These are phyloP conservation scores for Cystobasidium tubakii DNA, from an alignment of 768 basidiomycete species.

Conservation along the genomic window DNA sequence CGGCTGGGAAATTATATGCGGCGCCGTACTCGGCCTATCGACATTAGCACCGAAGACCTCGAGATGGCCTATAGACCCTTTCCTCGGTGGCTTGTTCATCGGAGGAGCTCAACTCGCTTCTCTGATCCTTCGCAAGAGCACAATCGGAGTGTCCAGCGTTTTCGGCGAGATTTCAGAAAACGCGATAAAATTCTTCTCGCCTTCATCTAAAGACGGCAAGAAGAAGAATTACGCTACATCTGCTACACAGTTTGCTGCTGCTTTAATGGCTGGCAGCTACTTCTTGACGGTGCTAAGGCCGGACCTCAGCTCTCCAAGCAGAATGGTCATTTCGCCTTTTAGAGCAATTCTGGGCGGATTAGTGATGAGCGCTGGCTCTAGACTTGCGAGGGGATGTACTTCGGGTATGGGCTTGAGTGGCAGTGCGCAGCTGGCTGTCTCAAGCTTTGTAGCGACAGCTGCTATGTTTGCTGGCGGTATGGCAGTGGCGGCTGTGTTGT, in stretches of 20 bases:
- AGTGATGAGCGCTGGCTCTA: not conserved
- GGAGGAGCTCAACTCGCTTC: constrained; percentile 12
- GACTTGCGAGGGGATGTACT: constrained; percentile 14
- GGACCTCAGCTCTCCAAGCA: not conserved
- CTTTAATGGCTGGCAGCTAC: constrained; percentile 21
- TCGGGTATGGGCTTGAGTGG: constrained; percentile 21
- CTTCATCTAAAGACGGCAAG: not conserved
- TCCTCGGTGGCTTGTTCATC: constrained; percentile 3
- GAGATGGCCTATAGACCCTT: not conserved
- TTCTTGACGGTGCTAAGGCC: not conserved
- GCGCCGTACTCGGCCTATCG: not conserved
- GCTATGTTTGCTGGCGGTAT: constrained; percentile 24
- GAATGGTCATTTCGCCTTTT: not conserved
- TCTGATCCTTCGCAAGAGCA: not conserved
- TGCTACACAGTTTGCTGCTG: not conserved
- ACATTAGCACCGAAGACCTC: not conserved
- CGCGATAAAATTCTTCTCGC: not conserved
- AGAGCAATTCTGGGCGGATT: constrained; percentile 11
- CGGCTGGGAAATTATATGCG: not conserved
- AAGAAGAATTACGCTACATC: not conserved
- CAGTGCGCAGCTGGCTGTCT: not conserved
- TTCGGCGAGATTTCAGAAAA: constrained; percentile 10
- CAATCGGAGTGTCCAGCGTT: constrained; percentile 9
- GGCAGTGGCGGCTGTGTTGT: not conserved
- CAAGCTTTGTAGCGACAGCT: constrained; percentile 9